These are phyloP conservation scores for Candida tetrigidarum DNA, from an alignment of 1,139 yeast genomes.

Conservation along the genomic window DNA sequence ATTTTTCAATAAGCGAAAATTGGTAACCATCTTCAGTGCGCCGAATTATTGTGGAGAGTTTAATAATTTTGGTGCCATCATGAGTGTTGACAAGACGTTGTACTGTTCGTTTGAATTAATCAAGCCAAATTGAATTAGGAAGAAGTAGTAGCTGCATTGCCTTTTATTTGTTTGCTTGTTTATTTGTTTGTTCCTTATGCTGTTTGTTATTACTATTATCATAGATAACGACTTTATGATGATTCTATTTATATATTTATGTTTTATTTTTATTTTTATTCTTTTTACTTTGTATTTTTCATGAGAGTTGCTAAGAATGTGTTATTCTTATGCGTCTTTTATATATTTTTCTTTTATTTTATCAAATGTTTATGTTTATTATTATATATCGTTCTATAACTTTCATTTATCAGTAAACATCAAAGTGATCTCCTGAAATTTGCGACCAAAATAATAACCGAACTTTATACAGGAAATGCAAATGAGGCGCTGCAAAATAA, in stretches of 20 bases:
- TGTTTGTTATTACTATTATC: conserved; percentile 1
- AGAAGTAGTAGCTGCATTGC: too few relatives aligned
- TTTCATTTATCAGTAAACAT: too few relatives aligned
- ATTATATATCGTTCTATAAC: too few relatives aligned
- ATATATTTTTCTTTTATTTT: too few relatives aligned
- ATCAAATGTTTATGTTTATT: neutral
- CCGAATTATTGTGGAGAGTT: conserved; percentile 98
- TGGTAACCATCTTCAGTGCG: conserved; percentile 95
- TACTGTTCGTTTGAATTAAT: conserved; percentile 84
- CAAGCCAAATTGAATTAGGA: conserved; percentile 52
- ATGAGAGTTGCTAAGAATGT: too few relatives aligned
- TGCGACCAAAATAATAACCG: too few relatives aligned
- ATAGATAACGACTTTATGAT: conserved; percentile 4
- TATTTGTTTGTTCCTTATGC: neutral
- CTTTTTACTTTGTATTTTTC: neutral
- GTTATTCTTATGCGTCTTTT: too few relatives aligned
- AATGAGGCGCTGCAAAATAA: too few relatives aligned
- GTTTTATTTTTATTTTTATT: neutral
- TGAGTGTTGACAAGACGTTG: conserved; percentile 77
- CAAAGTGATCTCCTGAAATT: too few relatives aligned
- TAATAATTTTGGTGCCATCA: conserved; percentile 89
- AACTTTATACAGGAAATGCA: too few relatives aligned
- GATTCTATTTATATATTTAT: neutral
- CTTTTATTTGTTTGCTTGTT: neutral
- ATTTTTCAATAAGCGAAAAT: conserved; percentile 89